Evolutionary conservation across 257 asterid species (phyloP).

Genomic region (Eustoma russellianum): DNA sequence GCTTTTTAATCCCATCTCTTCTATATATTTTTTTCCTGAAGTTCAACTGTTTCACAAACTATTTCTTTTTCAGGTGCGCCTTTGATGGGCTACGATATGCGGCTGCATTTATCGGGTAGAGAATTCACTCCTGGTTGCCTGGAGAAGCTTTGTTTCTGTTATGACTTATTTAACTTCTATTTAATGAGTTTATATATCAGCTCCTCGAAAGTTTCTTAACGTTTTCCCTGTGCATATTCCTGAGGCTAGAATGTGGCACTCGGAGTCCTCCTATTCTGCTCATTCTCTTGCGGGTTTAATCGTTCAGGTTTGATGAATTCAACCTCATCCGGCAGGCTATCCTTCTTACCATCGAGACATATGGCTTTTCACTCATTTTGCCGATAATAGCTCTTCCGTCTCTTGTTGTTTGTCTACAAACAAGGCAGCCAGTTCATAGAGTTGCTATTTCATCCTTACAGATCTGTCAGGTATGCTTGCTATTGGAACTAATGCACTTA

Average conservation of each 20-base stretch:
- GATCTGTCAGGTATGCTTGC: constrained; percentile 50
- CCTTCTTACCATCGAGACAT: constrained; percentile 80
- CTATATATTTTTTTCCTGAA: no score
- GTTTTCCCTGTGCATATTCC: neutral
- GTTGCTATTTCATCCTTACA: constrained; percentile 30
- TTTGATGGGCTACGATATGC: constrained; percentile 97
- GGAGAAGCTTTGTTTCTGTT: neutral
- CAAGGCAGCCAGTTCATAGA: constrained; percentile 19
- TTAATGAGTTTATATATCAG: neutral
- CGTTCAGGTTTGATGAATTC: constrained; percentile 82
- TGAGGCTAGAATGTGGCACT: neutral
- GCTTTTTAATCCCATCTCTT: no score
- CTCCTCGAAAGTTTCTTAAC: neutral
- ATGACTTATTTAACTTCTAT: neutral
- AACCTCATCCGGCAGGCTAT: constrained; percentile 74
- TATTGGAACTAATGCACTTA: neutral
- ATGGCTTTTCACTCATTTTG: constrained; percentile 78
- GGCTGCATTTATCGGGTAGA: constrained; percentile 91
- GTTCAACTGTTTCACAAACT: constrained; percentile 3
- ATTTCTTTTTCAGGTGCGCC: constrained; percentile 62
- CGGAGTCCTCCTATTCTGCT: neutral
- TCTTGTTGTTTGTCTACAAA: constrained; percentile 35
- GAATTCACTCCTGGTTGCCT: constrained; percentile 13
- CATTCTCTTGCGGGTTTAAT: constrained; percentile 2
- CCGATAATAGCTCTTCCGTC: constrained; percentile 81